Evolutionary conservation across 768 basidiomycete species (phyloP), one percentile per base, ranked within the genome.

Genomic region (Mycena chlorophos): DNA sequence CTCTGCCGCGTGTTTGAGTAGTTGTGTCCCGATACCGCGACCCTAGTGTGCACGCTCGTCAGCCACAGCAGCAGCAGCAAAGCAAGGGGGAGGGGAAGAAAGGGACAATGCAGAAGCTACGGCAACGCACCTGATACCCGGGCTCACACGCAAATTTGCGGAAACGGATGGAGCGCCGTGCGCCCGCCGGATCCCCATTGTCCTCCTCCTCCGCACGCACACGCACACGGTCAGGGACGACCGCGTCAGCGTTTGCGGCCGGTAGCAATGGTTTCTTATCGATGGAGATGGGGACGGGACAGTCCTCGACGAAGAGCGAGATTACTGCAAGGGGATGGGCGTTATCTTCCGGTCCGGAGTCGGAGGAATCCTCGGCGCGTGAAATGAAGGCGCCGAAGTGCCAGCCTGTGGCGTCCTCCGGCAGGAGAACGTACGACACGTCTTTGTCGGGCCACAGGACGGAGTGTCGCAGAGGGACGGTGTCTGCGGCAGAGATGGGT

Each of bases 121-220:
- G n/a, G 13, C 13, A 22, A 42, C 40, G 8, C 13, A 58, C 60
- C 54, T 62, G 84, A 63, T 75, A 73, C n/a, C 66, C 58, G 28
- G 75, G 71, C 42, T 77, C 72, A 68, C 81, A 86, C 17, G 84
- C 80, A 63, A 86, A 87, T 64, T 86, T 86, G 57, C 83, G 73
- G 69, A 86, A 85, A 26, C 82, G 77, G 20, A 76, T 75, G 10
- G 67, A 58, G 46, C 16, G 67, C 56, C 49, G 40, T 8, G 14
- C 22, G 8, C n/a, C 40, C 13, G 6, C 40, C n/a, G n/a, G n/a
- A 42, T 42, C 51, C 51, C 51, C 60, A 20, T 49, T 45, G 51
- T 43, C 62, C 37, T 51, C 52, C 46, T 42, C 37, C 23, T 53
- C 49, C 34, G n/a, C 34, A 37, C 10, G 34, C 34, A 37, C 34